Conservation (phyloP, 2,329 filamentous ascomycete species). For the Chaetomium sp. region DNA sequence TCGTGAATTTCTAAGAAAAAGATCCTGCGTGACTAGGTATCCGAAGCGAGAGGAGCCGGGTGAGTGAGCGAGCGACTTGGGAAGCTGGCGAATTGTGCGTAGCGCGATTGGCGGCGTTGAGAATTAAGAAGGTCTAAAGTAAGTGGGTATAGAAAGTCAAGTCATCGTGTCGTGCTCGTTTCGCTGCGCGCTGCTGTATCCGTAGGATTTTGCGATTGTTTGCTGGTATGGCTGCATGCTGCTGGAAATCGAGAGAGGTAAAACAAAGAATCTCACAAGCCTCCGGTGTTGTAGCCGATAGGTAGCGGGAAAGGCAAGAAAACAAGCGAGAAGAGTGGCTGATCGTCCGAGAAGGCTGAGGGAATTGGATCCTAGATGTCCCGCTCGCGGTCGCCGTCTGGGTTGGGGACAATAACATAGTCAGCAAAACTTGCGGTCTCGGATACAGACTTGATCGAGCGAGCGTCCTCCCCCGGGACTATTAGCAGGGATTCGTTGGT, state of each 20-base stretch:
- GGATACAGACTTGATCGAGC: constrained; percentile 22
- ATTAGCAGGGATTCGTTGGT: not conserved
- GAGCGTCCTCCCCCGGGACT: constrained; percentile 14
- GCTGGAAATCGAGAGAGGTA: no score
- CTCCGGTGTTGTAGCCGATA: not conserved
- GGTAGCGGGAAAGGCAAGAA: not conserved
- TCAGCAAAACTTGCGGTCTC: constrained; percentile 36
- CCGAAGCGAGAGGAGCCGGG: not conserved
- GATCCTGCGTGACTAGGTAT: not conserved
- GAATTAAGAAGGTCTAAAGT: constrained; percentile 8
- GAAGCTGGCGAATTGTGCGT: not conserved
- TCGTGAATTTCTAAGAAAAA: no score
- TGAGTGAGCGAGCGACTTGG: not conserved
- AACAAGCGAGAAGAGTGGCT: not conserved
- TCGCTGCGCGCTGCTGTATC: not conserved
- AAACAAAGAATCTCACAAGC: not conserved
- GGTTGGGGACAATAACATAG: constrained; percentile 34
- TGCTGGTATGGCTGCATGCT: no score
- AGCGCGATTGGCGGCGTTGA: not conserved
- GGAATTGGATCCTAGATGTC: constrained; percentile 25
- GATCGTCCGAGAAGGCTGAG: not conserved
- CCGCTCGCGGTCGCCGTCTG: constrained; percentile 39
- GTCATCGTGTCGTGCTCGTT: constrained; percentile 6
- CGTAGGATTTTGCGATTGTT: not conserved
- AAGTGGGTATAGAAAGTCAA: constrained; percentile 3